Evolutionary conservation across 2,329 filamentous ascomycete species (phyloP), one percentile per base, ranked within the genome.

Genomic region (Pseudogymnoascus sp.): DNA sequence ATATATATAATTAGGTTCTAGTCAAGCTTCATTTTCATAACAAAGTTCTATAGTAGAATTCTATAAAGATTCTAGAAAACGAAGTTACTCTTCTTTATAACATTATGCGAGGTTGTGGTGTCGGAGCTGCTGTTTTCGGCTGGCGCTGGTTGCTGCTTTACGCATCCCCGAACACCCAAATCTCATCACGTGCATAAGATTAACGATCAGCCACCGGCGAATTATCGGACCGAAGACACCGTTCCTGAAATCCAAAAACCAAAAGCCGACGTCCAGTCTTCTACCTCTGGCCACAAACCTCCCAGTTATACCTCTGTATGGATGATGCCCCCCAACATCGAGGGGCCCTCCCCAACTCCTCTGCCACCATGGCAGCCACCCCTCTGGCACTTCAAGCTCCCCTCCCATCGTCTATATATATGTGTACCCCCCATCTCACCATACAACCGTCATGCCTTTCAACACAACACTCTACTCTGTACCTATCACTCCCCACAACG

Each of bases 341-440:
- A n/a, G 45, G 23, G 45, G 42, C 11, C 45, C 45, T n/a, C 23
- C 23, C 42, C 21, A 14, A 10, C 21, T 29, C 45, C 45, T 51
- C 42, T 47, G 45, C 45, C 45, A 60, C 54, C 12, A 60, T 60
- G 29, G 54, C 54, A 60, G 54, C 54, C 29, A 60, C 14, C 14
- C 51, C 34, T 16, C 54, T 60, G 7, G 54, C 54, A 60, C 54
- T 60, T 60, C 36, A n/a, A 60, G 54, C 54, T 60, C 29, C 51
- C 54, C 54, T 36, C 54, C n/a, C 54, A 21, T 3, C 54, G 36
- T 37, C 54, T 60, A 60, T 60, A 60, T 39, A 60, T 60, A 60
- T 60, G 54, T 60, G 29, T 60, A 34, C n/a, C 54, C 29, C 54
- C 51, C 51, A 4, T 59, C 51, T 59, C 51, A n/a, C 54, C 29